A percentile compares a stretch with the other conserved stretches of the same genome.
Conservation (phyloP, 306 rosid genomes). For the Prunus salicina region DNA sequence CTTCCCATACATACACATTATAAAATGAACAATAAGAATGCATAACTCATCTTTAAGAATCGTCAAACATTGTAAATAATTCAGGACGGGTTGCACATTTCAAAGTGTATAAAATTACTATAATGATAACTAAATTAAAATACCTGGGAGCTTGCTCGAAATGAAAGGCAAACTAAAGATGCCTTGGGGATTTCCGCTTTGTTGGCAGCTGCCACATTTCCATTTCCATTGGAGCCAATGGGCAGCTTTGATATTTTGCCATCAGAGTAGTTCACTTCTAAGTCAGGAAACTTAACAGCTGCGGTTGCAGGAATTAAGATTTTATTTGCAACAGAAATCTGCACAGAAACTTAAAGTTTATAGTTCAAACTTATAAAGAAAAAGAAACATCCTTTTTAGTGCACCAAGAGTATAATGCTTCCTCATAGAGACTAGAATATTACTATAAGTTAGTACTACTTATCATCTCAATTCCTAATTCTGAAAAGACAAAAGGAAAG, state of each 20-base stretch:
- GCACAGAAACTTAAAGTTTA: constrained; percentile 22
- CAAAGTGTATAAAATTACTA: not conserved
- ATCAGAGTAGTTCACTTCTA: constrained; percentile 58
- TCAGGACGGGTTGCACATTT: not conserved
- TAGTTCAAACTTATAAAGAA: not conserved
- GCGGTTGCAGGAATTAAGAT: constrained; percentile 60
- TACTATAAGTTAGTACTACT: not conserved
- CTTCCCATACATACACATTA: not conserved
- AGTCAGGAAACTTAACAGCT: constrained; percentile 73
- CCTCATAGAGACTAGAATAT: not conserved
- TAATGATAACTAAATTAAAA: not conserved
- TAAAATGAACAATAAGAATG: not conserved
- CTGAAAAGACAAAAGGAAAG: not conserved
- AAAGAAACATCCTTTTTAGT: not conserved
- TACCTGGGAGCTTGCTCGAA: constrained; percentile 87
- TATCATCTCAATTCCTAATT: not conserved
- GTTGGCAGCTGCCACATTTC: constrained; percentile 30
- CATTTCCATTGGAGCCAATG: constrained; percentile 31
- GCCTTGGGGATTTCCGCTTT: constrained; percentile 49
- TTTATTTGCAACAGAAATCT: constrained; percentile 73
- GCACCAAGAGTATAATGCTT: not conserved
- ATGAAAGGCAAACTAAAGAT: constrained; percentile 68
- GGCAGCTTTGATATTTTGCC: constrained; percentile 72
- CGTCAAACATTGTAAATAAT: not conserved
- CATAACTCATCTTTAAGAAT: not conserved